phyloP scores from a whole-genome alignment of 345 rosid genomes.

The Nephelium lappaceum region DNA sequence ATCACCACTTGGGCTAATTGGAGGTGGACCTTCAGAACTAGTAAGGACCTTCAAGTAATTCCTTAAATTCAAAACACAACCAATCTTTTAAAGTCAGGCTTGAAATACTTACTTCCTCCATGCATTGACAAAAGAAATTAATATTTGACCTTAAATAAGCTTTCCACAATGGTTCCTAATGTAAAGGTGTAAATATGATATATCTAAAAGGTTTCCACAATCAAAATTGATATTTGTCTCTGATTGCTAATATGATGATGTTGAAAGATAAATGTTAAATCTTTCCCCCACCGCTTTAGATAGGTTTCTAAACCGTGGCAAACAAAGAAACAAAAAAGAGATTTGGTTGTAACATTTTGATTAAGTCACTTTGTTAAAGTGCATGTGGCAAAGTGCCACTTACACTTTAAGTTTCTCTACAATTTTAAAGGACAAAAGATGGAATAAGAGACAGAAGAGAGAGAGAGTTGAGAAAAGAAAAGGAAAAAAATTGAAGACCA shows the following conservation, averaged over 20 bases:
- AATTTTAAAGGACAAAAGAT: not conserved
- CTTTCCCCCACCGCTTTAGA: not conserved
- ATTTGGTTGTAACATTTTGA: not conserved
- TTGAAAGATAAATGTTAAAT: not conserved
- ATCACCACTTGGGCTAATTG: conserved; percentile 37
- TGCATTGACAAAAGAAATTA: not conserved
- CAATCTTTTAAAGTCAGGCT: conserved; percentile 18
- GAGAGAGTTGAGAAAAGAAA: not conserved
- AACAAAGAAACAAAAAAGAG: not conserved
- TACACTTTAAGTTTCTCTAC: not conserved
- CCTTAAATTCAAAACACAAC: conserved; percentile 40
- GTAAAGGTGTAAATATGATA: not conserved
- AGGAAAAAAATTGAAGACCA: not conserved
- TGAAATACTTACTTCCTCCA: not conserved
- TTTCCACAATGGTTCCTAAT: conserved; percentile 3
- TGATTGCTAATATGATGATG: not conserved
- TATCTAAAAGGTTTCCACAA: not conserved
- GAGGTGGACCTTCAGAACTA: conserved; percentile 43
- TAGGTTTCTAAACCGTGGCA: not conserved
- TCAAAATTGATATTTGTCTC: not conserved
- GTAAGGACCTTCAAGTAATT: conserved; percentile 49
- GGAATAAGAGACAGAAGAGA: not conserved
- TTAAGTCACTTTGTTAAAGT: not conserved
- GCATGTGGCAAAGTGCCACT: not conserved
- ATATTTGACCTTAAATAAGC: conserved; percentile 1